Percentiles rank a stretch among this genome's conserved stretches.
Conservation (phyloP, 2,329 filamentous ascomycete species). For the Penicillium crustosum region DNA sequence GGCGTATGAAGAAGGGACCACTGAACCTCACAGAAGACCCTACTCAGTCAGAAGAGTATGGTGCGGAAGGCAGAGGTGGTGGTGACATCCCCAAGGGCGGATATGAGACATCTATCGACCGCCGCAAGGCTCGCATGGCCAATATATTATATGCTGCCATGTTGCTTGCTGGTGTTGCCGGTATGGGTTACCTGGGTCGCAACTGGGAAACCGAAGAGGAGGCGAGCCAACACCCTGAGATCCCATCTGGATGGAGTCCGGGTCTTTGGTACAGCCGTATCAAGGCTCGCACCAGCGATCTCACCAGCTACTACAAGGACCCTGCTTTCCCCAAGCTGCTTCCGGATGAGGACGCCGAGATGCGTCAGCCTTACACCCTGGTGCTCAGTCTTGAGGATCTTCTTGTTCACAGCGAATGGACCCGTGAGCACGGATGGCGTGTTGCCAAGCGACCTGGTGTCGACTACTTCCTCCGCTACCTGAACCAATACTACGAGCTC, state of each 20-base stretch:
- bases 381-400: conserved; percentile 92
- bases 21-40: conserved; percentile 58
- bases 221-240: conserved; percentile 64
- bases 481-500: conserved; percentile 96
- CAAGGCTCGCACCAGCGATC: conserved; percentile 69
- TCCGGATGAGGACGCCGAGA: conserved; percentile 68
- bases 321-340: conserved; percentile 92
- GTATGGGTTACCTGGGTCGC: conserved; percentile 74
- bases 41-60: conserved; percentile 44
- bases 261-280: conserved; percentile 77
- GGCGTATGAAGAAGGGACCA: conserved; percentile 40
- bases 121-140: conserved; percentile 72
- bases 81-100: conserved; percentile 70
- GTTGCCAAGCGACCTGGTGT: conserved; percentile 91
- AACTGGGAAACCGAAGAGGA: conserved; percentile 82
- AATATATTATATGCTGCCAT: conserved; percentile 70
- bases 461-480: conserved; percentile 95
- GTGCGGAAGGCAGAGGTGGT: conserved; percentile 54
- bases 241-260: conserved; percentile 76
- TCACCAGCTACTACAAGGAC: conserved; percentile 91
- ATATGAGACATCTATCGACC: conserved; percentile 89
- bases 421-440: conserved; percentile 89
- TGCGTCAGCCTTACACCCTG: conserved; percentile 85
- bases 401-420: conserved; percentile 92
- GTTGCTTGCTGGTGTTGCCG: conserved; percentile 56